Evolutionary conservation across 257 asterid species (phyloP).

Genomic region (Phtheirospermum japonicum): DNA sequence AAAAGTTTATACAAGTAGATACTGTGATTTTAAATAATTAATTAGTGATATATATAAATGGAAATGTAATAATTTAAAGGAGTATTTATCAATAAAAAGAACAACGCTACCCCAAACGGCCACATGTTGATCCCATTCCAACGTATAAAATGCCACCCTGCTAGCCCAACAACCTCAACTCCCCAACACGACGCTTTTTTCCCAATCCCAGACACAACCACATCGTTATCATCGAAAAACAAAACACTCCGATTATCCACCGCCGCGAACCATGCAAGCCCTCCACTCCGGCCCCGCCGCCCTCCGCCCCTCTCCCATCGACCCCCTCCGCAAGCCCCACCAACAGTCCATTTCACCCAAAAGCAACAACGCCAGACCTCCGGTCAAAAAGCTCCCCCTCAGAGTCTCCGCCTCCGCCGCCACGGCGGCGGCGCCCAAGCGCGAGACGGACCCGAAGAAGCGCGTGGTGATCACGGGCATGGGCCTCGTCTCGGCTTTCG

Average conservation of each 20-base stretch:
- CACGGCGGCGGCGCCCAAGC: conserved; percentile 42
- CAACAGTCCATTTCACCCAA: conserved; percentile 19
- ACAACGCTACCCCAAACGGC: neutral
- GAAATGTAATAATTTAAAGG: too few relatives aligned
- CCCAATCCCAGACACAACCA: conserved; percentile 12
- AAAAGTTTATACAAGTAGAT: too few relatives aligned
- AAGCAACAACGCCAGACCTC: conserved; percentile 30
- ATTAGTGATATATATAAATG: too few relatives aligned
- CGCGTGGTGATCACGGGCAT: conserved; percentile 60
- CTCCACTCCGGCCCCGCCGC: conserved; percentile 36
- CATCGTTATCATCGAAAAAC: conserved; percentile 36
- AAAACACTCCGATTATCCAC: neutral
- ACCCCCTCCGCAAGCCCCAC: conserved; percentile 36
- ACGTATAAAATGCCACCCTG: neutral
- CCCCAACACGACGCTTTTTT: conserved; percentile 17
- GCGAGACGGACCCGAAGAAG: conserved; percentile 58
- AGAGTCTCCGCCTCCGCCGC: conserved; percentile 37
- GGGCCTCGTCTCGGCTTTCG: conserved; percentile 58
- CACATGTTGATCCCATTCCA: neutral
- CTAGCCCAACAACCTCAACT: conserved; percentile 7
- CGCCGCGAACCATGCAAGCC: conserved; percentile 43
- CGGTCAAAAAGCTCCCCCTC: conserved; percentile 27
- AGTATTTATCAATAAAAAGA: too few relatives aligned
- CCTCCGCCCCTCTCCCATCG: conserved; percentile 45
- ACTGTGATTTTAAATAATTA: too few relatives aligned